Conservation (phyloP, 495 filamentous ascomycete genomes). For the Talaromyces nanjingensis region DNA sequence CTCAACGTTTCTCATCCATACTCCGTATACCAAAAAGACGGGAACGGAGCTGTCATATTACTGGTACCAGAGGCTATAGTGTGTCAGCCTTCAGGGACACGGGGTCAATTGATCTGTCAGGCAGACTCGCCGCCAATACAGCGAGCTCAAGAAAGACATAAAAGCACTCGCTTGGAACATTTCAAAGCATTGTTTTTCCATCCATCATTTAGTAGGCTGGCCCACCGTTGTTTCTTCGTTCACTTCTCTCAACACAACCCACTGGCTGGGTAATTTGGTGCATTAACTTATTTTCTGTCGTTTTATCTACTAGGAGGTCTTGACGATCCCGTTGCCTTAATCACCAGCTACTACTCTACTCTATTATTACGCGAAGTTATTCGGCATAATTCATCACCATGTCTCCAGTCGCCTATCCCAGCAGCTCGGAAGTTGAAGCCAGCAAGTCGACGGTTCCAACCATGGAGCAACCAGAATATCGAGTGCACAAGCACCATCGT, state of each 20-base stretch:
- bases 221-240: background rate
- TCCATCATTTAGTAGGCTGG: constrained; percentile 2
- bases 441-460: background rate
- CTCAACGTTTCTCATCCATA: background rate
- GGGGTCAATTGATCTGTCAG: background rate
- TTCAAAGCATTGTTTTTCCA: constrained; percentile 5
- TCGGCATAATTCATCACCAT: background rate
- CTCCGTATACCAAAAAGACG: background rate
- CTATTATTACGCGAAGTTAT: background rate
- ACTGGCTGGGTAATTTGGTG: constrained; percentile 4
- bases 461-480: constrained; percentile 9
- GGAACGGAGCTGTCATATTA: constrained; percentile 6
- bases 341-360: background rate
- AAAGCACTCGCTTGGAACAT: constrained; percentile 5
- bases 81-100: constrained; percentile 4
- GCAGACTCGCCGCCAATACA: background rate
- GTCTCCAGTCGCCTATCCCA: background rate
- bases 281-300: constrained; percentile 1
- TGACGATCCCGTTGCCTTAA: constrained; percentile 62
- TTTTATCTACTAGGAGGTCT: constrained; percentile 58
- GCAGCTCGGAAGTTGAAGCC: background rate
- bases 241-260: background rate
- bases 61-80: background rate
- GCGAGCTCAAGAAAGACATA: constrained; percentile 1
- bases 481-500: constrained; percentile 28